Base-by-base conservation (phyloP, 2,329 filamentous ascomycete genomes). In the Waltergamsia citrina region DNA sequence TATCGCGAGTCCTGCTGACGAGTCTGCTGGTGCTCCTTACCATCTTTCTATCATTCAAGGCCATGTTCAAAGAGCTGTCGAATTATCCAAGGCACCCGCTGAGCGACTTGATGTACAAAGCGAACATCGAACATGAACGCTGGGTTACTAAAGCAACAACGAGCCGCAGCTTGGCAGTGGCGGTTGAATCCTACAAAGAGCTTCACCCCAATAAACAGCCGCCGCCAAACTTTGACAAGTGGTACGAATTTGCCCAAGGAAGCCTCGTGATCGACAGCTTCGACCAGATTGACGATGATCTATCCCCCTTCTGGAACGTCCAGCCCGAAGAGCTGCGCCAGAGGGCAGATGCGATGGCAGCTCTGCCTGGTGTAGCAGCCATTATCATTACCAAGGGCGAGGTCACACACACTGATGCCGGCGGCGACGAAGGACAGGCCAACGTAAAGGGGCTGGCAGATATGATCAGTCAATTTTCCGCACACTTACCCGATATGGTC, bases 221-320 rank as follows among this genome's bases (percentile, higher is more conserved):
- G 12, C 87, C 87, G 9, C 83, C 80, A 1, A 73, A 82, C 38
- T 94, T 94, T 46, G 82, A 87, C 46, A 77, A 78, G 43, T 94
- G 87, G 87, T 94, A 81, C 50, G 69, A 80, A 15, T 86, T 84
- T 48, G 85, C 86, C 5, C 73, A 71, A 40, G 63, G 71, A n/a
- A 81, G 87, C 1, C 63, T 74, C 34, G 63, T 94, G 33, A 76
- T 92, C 35, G 87, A 94, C 47, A 77, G 84, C 41, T 94, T 85
- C 44, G 78, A 84, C 43, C 84, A 81, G 31, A 86, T 94, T 35
- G 78, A 84, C 43, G 67, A 78, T 35, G 78, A 85, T 41, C 57
- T 94, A 3, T 61, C 77, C 3, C 85, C 85, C 0, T 94, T 93
- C 49, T 87, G 83, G 83, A 76, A 71, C 3, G 48, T 93, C 35